These are phyloP conservation scores for Desmodesmus armatus DNA, from an alignment of 139 green algal species.

Conservation along the genomic window DNA sequence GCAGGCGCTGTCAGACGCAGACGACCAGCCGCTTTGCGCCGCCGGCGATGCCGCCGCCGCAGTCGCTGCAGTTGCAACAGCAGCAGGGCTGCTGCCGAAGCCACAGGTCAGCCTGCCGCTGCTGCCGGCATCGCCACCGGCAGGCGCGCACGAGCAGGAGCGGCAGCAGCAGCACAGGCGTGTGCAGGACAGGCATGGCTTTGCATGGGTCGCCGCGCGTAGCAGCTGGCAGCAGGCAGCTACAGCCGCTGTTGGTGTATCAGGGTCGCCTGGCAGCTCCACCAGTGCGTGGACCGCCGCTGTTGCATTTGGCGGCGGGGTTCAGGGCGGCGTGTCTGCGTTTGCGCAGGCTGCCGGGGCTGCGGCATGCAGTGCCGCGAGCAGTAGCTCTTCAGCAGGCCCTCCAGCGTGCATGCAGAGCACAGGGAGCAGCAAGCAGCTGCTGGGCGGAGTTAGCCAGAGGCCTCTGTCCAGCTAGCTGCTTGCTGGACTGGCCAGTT, in stretches of 20 bases:
- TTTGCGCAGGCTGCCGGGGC: neutral
- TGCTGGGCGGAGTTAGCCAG: neutral
- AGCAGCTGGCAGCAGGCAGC: neutral
- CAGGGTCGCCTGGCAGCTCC: neutral
- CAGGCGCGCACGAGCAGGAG: neutral
- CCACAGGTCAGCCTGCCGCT: neutral
- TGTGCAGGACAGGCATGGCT: neutral
- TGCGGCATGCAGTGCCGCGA: neutral
- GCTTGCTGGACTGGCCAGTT: neutral
- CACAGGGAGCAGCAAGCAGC: neutral
- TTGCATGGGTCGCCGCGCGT: neutral
- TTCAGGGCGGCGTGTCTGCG: too few species aligned
- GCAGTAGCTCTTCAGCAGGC: neutral
- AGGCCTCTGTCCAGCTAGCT: too few species aligned
- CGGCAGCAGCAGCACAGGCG: neutral
- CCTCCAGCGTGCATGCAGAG: constrained; percentile 1
- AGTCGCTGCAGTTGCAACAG: neutral
- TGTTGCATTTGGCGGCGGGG: neutral
- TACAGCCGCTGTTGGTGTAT: neutral
- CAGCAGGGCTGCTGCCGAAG: neutral
- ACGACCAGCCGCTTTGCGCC: neutral
- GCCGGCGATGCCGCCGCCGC: neutral
- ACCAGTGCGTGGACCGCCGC: neutral
- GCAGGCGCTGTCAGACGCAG: neutral
- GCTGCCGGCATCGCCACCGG: neutral